These are phyloP conservation scores for Leucogyrophana mollusca DNA, from an alignment of 768 basidiomycete genomes.

Conservation along the genomic window DNA sequence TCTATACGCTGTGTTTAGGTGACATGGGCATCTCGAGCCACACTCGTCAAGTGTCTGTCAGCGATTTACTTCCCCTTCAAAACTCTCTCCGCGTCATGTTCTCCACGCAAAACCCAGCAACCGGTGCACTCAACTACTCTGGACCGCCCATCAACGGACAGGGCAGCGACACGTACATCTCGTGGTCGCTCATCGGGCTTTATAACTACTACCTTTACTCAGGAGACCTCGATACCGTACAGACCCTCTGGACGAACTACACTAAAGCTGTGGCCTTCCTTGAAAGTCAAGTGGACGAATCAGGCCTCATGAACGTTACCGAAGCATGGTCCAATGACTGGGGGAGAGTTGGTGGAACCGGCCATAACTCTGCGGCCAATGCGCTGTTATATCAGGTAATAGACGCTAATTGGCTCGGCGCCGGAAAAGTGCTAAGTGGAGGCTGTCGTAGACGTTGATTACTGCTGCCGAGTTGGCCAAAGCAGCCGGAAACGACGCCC, in stretches of 20 bases:
- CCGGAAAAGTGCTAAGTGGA: background rate
- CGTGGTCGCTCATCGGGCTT: conserved; percentile 16
- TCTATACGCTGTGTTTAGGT: conserved; percentile 13
- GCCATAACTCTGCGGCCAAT: conserved; percentile 16
- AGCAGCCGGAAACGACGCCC: conserved; percentile 20
- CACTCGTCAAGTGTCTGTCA: conserved; percentile 32
- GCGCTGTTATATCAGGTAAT: conserved; percentile 14
- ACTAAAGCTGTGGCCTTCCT: conserved; percentile 15
- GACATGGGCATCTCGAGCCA: conserved; percentile 44
- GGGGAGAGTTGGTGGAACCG: conserved; percentile 13
- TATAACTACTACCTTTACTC: conserved; percentile 17
- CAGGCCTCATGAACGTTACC: conserved; percentile 40
- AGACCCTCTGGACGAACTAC: conserved; percentile 13
- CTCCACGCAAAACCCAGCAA: conserved; percentile 5
- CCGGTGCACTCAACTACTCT: conserved; percentile 9
- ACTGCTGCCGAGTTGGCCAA: conserved; percentile 36
- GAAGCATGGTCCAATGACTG: conserved; percentile 8
- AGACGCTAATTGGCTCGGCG: background rate
- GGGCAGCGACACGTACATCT: conserved; percentile 15
- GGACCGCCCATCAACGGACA: background rate
- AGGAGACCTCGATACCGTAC: conserved; percentile 11
- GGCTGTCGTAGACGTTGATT: conserved; percentile 26
- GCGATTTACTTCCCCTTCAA: conserved; percentile 13
- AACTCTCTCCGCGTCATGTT: conserved; percentile 13
- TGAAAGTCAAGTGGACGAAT: conserved; percentile 28